Base-by-base conservation (phyloP, 345 rosid genomes). In the Ceriops decandra region DNA sequence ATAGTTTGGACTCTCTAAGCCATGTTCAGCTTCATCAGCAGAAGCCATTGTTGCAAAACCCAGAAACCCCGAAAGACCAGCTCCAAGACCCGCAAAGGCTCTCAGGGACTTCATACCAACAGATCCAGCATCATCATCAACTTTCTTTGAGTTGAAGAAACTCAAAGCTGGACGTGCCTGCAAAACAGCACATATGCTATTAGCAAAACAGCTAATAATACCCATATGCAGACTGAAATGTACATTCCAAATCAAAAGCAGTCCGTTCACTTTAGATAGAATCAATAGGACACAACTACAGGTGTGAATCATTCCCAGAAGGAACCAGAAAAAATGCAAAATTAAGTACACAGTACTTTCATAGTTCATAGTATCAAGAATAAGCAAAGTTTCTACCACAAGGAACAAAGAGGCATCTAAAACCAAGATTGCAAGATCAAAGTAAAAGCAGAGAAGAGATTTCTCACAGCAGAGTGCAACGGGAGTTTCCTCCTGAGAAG, bases 21-120 rank as follows among this genome's bases (percentile, higher is more conserved):
- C 99, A 47, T 92, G 99, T 64, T 95, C 99, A 21, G 99, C 99
- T 82, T 95, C 99, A 72, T 95, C 99, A 46, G 99, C 93, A 63
- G 98, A 83, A 28, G 93, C 96, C 54, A 90, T 70, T 1, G 97
- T 83, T 52, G 92, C 83, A 63, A 89, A 88, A 76, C 95, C 74
- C 68, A 95, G 73, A 68, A 92, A 75, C 54, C 98, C 99, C 0
- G 99, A 83, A 72, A 92, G 75, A 61, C 98, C 96, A 82, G 91
- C 99, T 68, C 98, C 98, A 61, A 92, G 75, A 32, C 86, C 82
- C 2, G 92, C 97, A 76, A 87, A 68, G 24, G 85, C 79, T 72
- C 82, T 79, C 67, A 88, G 74, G 32, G 92, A 82, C 68, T 85
- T 88, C 53, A 58, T 63, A 52, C 92, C 84, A 60, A 82, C 63